These are phyloP conservation scores for Eucalyptus melliodora DNA, from an alignment of 345 rosid species.

Conservation along the genomic window DNA sequence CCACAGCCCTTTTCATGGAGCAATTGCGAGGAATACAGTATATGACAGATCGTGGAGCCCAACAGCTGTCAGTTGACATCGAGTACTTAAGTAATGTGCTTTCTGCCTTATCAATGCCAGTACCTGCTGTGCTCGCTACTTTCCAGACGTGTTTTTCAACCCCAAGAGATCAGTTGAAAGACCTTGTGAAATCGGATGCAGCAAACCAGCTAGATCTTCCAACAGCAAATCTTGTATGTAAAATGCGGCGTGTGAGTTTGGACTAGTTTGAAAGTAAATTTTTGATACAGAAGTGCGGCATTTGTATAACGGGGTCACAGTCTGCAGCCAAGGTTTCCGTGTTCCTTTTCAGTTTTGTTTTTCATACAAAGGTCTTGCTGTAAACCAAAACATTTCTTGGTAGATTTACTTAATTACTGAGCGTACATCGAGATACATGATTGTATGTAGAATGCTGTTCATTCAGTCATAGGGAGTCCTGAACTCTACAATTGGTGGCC, in stretches of 20 bases:
- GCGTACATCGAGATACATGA: not conserved
- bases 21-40: slow-evolving; percentile 88
- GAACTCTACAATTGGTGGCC: not conserved
- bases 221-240: slow-evolving; percentile 80
- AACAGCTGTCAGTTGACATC: slow-evolving; percentile 79
- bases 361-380: not conserved
- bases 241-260: slow-evolving; percentile 66
- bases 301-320: not conserved
- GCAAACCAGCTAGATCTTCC: slow-evolving; percentile 71
- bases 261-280: slow-evolving; percentile 18
- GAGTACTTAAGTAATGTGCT: slow-evolving; percentile 96
- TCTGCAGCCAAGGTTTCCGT: not conserved
- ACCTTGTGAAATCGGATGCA: slow-evolving; percentile 52
- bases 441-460: not conserved
- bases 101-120: slow-evolving; percentile 81
- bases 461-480: not conserved
- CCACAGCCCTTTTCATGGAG: slow-evolving; percentile 86
- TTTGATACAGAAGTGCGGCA: not conserved
- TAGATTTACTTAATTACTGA: not conserved
- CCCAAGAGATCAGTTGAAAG: slow-evolving; percentile 70
- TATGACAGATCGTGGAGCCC: slow-evolving; percentile 87
- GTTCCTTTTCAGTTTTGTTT: not conserved
- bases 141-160: slow-evolving; percentile 81
- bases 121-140: slow-evolving; percentile 64
- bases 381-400: not conserved